Evolutionary conservation across 1,139 yeast species (phyloP), one percentile per base, ranked within the genome.

Genomic region (Debaryomycetaceae sp.): DNA sequence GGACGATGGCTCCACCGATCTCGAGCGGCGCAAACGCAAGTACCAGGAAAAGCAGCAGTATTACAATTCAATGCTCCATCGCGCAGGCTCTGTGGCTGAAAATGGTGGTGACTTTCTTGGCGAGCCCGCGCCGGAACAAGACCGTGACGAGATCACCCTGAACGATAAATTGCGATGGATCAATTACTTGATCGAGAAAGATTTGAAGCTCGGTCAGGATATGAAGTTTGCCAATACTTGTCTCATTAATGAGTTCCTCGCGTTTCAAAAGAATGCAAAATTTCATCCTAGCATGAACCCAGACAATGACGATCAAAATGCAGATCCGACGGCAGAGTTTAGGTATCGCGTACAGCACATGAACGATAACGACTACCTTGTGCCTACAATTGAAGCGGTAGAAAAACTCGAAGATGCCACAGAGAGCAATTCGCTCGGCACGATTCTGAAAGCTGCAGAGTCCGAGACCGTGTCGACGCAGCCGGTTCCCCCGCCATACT

Each of bases 121-220:
- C 15, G 55, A 49, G 7, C 45, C 49, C 6, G 58, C 52, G n/a
- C 61, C 56, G 8, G 62, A 56, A 15, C 55, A 55, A n/a, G 29
- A 38, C 11, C 33, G 36, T 15, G 52, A 52, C 27, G 39, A 43
- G 14, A 38, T 53, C 21, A 48, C 51, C 3, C 41, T 38, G 4
- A 43, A 42, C 12, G 62, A 55, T 27, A 49, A 51, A 32, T 42
- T 62, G 22, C 38, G 43, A 28, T 64, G 71, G 71, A 45, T 63
- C 27, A 55, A 55, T 31, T 64, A 59, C 36, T 44, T 63, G 37
- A 52, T 61, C 8, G 71, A 64, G 34, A 64, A 64, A 33, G 69
- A 64, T 37, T 43, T 58, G 30, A 59, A 59, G 35, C 49, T 63
- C 33, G 68, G 68, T 6, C 64, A 62, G 31, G 61, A 58, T 37